Conservation (phyloP, 1,139 yeast genomes). For the Kluyveromyces marxianus region DNA sequence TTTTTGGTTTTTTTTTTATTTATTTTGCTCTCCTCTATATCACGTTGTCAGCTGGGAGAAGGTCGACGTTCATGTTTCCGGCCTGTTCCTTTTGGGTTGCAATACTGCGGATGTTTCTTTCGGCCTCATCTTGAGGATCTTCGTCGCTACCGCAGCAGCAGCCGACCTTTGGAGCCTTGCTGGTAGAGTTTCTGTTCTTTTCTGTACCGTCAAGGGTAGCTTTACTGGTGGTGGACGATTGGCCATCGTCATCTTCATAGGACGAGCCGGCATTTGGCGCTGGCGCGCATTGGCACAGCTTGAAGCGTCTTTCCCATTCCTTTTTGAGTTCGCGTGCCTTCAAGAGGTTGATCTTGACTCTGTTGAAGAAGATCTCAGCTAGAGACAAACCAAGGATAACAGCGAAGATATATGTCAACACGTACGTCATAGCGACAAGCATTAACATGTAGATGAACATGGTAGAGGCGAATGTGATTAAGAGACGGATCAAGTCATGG, state of each 20-base stretch:
- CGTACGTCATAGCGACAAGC: conserved; percentile 72
- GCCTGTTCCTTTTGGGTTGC: conserved; percentile 25
- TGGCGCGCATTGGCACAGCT: conserved; percentile 24
- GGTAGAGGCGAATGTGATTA: conserved; percentile 52
- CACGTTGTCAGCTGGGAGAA: conserved; percentile 26
- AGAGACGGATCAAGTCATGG: conserved; percentile 49
- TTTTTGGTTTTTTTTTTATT: too few relatives aligned
- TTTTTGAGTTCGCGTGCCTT: conserved; percentile 29
- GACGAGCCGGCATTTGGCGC: background rate
- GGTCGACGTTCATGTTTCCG: conserved; percentile 26
- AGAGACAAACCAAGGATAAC: conserved; percentile 60
- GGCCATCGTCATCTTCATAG: background rate
- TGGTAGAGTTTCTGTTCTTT: background rate
- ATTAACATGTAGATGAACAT: conserved; percentile 61
- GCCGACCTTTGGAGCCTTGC: conserved; percentile 4
- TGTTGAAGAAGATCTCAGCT: conserved; percentile 62
- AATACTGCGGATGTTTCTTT: conserved; percentile 19
- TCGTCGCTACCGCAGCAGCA: conserved; percentile 9
- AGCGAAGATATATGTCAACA: conserved; percentile 61
- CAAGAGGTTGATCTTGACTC: conserved; percentile 31
- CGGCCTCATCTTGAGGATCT: conserved; percentile 18
- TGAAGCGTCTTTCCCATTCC: conserved; percentile 19
- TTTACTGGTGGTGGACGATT: conserved; percentile 3
- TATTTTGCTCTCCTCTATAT: conserved; percentile 4
- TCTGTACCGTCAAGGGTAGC: background rate